Evolutionary conservation across 805 yeast genomes (phyloP).

Genomic region (Wickerhamiella bombiphila): DNA sequence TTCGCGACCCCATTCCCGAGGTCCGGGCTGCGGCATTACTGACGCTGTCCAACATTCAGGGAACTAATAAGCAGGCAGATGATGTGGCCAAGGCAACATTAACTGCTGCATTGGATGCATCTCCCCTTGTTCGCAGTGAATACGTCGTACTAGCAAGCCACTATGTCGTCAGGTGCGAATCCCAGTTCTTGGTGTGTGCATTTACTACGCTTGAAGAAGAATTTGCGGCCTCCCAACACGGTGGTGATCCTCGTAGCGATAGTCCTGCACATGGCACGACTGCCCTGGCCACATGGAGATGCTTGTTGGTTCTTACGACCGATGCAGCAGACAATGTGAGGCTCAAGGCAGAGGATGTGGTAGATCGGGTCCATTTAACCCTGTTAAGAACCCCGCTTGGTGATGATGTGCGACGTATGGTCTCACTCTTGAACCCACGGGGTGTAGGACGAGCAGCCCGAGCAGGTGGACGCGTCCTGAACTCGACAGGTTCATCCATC

Average conservation of each 20-base stretch:
- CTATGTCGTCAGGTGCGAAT: slow-evolving; percentile 51
- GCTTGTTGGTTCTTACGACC: slow-evolving; percentile 59
- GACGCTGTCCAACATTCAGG: slow-evolving; percentile 47
- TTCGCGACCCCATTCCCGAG: slow-evolving; percentile 88
- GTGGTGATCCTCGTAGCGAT: slow-evolving; percentile 48
- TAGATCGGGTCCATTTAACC: slow-evolving; percentile 54
- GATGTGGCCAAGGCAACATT: slow-evolving; percentile 49
- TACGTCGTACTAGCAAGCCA: slow-evolving; percentile 62
- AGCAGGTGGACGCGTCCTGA: background rate
- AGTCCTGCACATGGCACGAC: slow-evolving; percentile 80
- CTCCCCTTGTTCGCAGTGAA: slow-evolving; percentile 78
- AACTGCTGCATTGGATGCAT: slow-evolving; percentile 67
- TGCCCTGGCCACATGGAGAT: slow-evolving; percentile 77
- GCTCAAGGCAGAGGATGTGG: slow-evolving; percentile 53
- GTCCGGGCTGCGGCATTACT: slow-evolving; percentile 73
- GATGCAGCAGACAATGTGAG: slow-evolving; percentile 81
- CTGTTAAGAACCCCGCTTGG: slow-evolving; percentile 53
- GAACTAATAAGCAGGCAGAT: slow-evolving; percentile 11
- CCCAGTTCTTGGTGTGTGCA: slow-evolving; percentile 74
- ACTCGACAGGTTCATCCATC: background rate
- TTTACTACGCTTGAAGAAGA: slow-evolving; percentile 75
- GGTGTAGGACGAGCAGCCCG: background rate
- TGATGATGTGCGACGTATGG: slow-evolving; percentile 39
- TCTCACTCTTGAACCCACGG: background rate
- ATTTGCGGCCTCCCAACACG: slow-evolving; percentile 34